Evolutionary conservation across 495 filamentous ascomycete species (phyloP).

Genomic region (Tuber aestivum): DNA sequence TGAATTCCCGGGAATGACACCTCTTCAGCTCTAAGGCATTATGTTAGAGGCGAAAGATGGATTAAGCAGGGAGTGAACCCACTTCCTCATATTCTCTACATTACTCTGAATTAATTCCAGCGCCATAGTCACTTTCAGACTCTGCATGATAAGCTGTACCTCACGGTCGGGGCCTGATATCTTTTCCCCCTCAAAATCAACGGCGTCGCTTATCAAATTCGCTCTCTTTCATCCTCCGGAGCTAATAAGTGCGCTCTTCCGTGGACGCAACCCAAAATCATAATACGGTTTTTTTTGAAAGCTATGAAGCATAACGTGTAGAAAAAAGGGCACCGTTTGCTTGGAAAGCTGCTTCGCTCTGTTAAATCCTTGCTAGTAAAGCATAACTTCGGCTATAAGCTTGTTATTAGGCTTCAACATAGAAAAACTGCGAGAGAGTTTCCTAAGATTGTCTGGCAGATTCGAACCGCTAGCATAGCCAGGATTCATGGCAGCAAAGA

Average conservation of each 20-base stretch:
- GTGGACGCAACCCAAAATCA: constrained; percentile 94
- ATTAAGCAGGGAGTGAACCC: background rate
- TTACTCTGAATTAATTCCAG: constrained; percentile 90
- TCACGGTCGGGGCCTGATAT: constrained; percentile 54
- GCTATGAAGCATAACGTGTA: constrained; percentile 69
- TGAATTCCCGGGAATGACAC: constrained; percentile 87
- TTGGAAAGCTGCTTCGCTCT: constrained; percentile 87
- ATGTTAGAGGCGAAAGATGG: constrained; percentile 1
- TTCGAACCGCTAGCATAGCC: constrained; percentile 98
- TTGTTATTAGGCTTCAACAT: constrained; percentile 99
- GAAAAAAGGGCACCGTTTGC: constrained; percentile 95
- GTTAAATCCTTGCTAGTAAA: constrained; percentile 97
- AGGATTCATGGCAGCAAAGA: constrained; percentile 99
- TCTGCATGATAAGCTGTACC: constrained; percentile 98
- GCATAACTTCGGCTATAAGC: constrained; percentile 98
- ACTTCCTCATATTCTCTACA: constrained; percentile 74
- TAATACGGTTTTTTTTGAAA: constrained; percentile 98
- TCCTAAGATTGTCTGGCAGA: constrained; percentile 96
- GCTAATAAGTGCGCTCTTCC: constrained; percentile 96
- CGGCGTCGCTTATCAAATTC: constrained; percentile 54
- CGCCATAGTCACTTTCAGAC: constrained; percentile 94
- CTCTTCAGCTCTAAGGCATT: constrained; percentile 55
- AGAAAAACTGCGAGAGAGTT: constrained; percentile 95
- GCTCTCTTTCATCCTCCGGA: constrained; percentile 92
- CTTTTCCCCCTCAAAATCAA: constrained; percentile 49